Conservation (phyloP, 2,329 filamentous ascomycete species). For the Annulohypoxylon truncatum region DNA sequence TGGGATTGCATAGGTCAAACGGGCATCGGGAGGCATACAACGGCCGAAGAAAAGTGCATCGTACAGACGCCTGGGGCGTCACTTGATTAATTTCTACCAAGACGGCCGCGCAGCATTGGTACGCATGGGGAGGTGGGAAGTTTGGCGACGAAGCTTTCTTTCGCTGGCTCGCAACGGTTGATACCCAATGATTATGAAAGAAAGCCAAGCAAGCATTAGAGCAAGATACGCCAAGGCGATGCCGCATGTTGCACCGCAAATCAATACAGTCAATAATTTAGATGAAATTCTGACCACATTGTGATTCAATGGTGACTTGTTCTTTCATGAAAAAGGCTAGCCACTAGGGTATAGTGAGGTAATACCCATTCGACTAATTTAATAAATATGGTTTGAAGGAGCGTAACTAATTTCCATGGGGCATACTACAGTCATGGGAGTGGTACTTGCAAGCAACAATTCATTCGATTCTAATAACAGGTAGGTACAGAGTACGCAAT, state of each 20-base stretch:
- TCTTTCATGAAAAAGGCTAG: background rate
- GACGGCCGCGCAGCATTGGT: conserved; percentile 19
- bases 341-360: background rate
- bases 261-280: conserved; percentile 26
- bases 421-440: background rate
- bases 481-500: background rate
- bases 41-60: conserved; percentile 33
- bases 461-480: background rate
- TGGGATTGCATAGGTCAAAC: conserved; percentile 35
- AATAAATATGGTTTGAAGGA: background rate
- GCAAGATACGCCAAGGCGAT: conserved; percentile 21
- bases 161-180: conserved; percentile 35
- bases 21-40: conserved; percentile 26
- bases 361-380: background rate
- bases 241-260: conserved; percentile 21
- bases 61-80: conserved; percentile 34
- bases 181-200: conserved; percentile 41
- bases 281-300: conserved; percentile 17
- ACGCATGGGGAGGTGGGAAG: conserved; percentile 33
- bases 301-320: background rate
- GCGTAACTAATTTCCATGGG: background rate
- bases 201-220: conserved; percentile 25
- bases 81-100: conserved; percentile 21
- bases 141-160: conserved; percentile 19
- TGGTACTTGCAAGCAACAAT: background rate